Percentiles rank a stretch among this genome's conserved stretches.
These are phyloP conservation scores for Ephemerocybe angulata DNA, from an alignment of 768 basidiomycete genomes.

Conservation along the genomic window DNA sequence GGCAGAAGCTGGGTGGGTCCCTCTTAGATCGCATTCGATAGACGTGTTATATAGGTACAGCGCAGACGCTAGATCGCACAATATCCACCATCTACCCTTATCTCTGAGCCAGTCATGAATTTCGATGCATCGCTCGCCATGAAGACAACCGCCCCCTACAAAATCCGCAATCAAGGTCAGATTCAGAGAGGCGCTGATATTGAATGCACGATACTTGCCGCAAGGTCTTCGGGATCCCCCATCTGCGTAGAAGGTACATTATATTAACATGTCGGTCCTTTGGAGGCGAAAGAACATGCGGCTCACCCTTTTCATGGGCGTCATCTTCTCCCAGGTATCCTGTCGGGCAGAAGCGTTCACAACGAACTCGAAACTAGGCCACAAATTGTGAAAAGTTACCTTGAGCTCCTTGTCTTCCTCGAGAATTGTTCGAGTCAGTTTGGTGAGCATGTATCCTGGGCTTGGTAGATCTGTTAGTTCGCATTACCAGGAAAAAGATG, in stretches of 20 bases:
- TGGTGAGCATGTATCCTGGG: slow-evolving; percentile 93
- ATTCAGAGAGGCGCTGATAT: slow-evolving; percentile 6
- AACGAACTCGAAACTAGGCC: neutral
- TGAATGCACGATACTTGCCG: slow-evolving; percentile 41
- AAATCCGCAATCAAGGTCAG: neutral
- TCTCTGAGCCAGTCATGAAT: slow-evolving; percentile 85
- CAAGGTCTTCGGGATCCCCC: slow-evolving; percentile 90
- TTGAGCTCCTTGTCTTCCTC: slow-evolving; percentile 71
- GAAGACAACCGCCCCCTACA: slow-evolving; percentile 83
- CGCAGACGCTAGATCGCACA: slow-evolving; percentile 49
- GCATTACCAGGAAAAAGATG: slow-evolving; percentile 5
- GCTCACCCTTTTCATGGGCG: slow-evolving; percentile 80
- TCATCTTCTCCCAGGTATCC: slow-evolving; percentile 82
- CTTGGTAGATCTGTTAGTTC: slow-evolving; percentile 32
- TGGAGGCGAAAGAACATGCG: slow-evolving; percentile 10
- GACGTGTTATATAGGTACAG: slow-evolving; percentile 5
- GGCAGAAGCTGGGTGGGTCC: no score
- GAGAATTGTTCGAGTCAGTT: slow-evolving; percentile 80
- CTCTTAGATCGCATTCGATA: slow-evolving; percentile 1
- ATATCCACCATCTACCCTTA: slow-evolving; percentile 89
- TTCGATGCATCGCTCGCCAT: slow-evolving; percentile 85
- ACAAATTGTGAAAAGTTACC: slow-evolving; percentile 38
- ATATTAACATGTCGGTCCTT: neutral
- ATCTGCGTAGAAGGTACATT: slow-evolving; percentile 44
- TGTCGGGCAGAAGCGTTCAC: slow-evolving; percentile 24